Conservation (phyloP, 1,139 yeast species). For the Debaryomycetaceae sp. region DNA sequence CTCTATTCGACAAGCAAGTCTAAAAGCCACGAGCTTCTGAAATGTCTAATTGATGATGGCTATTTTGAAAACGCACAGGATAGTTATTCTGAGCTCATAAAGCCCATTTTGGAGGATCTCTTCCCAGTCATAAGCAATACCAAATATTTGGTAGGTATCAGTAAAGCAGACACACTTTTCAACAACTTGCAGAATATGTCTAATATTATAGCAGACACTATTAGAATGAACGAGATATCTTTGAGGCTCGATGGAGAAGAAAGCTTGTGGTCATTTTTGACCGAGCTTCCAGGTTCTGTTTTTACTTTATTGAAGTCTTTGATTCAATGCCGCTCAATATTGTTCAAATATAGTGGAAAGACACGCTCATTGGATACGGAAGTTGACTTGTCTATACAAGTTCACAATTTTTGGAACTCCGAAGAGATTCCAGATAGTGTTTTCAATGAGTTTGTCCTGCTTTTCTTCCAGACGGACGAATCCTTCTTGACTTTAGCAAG, state of each 20-base stretch:
- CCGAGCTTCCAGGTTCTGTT: slow-evolving; percentile 30
- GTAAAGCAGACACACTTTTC: slow-evolving; percentile 15
- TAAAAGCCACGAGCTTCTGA: slow-evolving; percentile 11
- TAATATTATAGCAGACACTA: slow-evolving; percentile 49
- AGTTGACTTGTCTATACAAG: slow-evolving; percentile 14
- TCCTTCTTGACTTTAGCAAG: slow-evolving; percentile 33
- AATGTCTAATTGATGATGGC: slow-evolving; percentile 10
- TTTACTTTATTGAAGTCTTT: slow-evolving; percentile 35
- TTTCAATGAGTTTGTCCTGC: slow-evolving; percentile 34
- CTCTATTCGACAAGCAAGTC: slow-evolving; percentile 9
- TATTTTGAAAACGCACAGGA: slow-evolving; percentile 4
- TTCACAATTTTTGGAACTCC: slow-evolving; percentile 25
- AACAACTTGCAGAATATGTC: slow-evolving; percentile 21
- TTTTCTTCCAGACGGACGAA: slow-evolving; percentile 45
- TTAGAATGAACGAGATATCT: slow-evolving; percentile 54
- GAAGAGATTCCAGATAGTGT: slow-evolving; percentile 24
- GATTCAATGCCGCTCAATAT: slow-evolving; percentile 24
- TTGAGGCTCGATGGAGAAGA: slow-evolving; percentile 41
- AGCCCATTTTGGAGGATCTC: slow-evolving; percentile 6
- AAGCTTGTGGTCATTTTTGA: slow-evolving; percentile 31
- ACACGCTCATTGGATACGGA: slow-evolving; percentile 12
- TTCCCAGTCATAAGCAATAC: slow-evolving; percentile 9
- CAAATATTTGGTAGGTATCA: slow-evolving; percentile 13
- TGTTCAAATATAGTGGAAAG: slow-evolving; percentile 15
- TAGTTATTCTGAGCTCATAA: slow-evolving; percentile 1